Base-by-base conservation (phyloP, 768 basidiomycete species). In the Phaeotremella fagi region DNA sequence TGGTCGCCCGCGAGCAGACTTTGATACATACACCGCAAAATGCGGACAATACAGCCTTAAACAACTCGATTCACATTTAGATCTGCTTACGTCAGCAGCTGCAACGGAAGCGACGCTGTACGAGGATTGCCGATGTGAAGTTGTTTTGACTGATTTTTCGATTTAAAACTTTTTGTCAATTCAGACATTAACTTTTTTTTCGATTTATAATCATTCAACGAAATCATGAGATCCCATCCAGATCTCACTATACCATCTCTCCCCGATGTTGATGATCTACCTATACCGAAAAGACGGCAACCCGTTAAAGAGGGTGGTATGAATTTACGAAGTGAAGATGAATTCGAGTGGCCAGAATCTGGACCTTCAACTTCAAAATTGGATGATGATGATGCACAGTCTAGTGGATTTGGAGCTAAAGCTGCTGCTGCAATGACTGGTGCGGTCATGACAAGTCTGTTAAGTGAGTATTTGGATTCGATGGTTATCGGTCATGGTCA, bases 391-490 rank as follows among this genome's bases (percentile, higher is more conserved):
- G 31, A 28, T 18, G 27, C 23, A 26, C 35, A 43, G 31, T 25
- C 24, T 50, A 16, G 29, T 1, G 27, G 41, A 23, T 61, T 66
- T 33, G 68, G 70, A 14, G 68, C 70, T 12, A 74, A 74, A 54
- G 60, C 65, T 16, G 55, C 66, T 14, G 72, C 70, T 1, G 65
- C 70, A 12, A 71, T 74, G 55, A 72, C 70, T 11, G 72, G 72
- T 5, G 72, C 72, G n/a, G 54, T 68, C 35, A 47, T 59, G 23
- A 70, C 68, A 20, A 66, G 61, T 41, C 48, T 74, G 12, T 45
- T 72, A 31, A 74, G 72, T 73, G 49, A 66, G 72, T 64, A 0
- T n/a, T 35, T n/a, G n/a, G n/a, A n/a, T n/a, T n/a, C n/a, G n/a
- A n/a, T n/a, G n/a, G n/a, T n/a, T n/a, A n/a, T n/a, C n/a, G n/a